phyloP scores from a whole-genome alignment of 768 basidiomycete genomes.

The Trametes gibbosa region DNA sequence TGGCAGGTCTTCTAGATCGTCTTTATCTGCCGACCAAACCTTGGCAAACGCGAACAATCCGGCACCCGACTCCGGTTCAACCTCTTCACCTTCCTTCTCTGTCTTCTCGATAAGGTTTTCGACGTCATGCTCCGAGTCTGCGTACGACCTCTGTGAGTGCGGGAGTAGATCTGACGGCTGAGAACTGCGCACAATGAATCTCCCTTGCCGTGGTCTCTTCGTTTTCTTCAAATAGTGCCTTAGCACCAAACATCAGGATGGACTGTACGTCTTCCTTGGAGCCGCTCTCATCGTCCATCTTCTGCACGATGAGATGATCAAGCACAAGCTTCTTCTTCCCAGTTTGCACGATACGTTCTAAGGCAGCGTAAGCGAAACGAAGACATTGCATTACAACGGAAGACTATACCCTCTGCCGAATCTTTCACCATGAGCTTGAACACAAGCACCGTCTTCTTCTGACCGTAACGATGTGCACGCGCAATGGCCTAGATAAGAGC shows the following conservation, averaged over 20 bases:
- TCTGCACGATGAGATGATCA: conserved; percentile 94
- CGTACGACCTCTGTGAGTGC: not conserved
- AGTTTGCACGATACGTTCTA: conserved; percentile 87
- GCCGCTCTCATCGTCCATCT: conserved; percentile 85
- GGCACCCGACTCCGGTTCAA: conserved; percentile 42
- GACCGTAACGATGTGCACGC: conserved; percentile 91
- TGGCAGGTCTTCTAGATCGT: conserved; percentile 61
- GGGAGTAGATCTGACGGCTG: not conserved
- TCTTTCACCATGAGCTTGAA: conserved; percentile 97
- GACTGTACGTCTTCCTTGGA: conserved; percentile 79
- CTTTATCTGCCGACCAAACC: conserved; percentile 84
- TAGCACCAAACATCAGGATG: conserved; percentile 86
- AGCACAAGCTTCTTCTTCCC: conserved; percentile 96
- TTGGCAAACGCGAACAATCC: conserved; percentile 82
- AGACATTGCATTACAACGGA: not conserved
- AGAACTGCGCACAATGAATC: conserved; percentile 55
- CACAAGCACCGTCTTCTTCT: conserved; percentile 89
- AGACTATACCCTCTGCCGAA: conserved; percentile 74
- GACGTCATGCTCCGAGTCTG: conserved; percentile 79
- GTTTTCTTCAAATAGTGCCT: conserved; percentile 74
- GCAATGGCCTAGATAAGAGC: conserved; percentile 75
- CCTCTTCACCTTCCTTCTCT: conserved; percentile 62
- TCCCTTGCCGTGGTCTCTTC: conserved; percentile 50
- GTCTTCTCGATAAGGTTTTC: conserved; percentile 86
- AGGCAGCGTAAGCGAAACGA: not conserved